phyloP scores from a whole-genome alignment of 805 yeast genomes.

The Saturnispora gosingensis region DNA sequence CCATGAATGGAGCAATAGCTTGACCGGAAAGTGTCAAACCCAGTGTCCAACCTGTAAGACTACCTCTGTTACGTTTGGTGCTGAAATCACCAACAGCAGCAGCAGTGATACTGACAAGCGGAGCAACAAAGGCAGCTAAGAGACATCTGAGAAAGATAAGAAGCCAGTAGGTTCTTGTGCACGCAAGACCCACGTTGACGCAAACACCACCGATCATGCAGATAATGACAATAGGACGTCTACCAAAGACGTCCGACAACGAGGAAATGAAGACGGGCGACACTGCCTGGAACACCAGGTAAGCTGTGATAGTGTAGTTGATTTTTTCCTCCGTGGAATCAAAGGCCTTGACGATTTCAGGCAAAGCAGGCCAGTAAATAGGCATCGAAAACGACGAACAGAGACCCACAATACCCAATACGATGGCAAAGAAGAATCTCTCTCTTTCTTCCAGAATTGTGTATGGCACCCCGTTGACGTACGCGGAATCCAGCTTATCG shows the following conservation, averaged over 20 bases:
- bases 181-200: slow-evolving; percentile 61
- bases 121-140: slow-evolving; percentile 71
- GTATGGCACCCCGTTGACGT: slow-evolving; percentile 23
- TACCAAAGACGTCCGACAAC: slow-evolving; percentile 61
- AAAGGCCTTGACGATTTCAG: slow-evolving; percentile 46
- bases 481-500: background rate
- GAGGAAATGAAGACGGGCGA: slow-evolving; percentile 63
- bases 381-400: slow-evolving; percentile 70
- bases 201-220: slow-evolving; percentile 49
- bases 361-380: slow-evolving; percentile 72
- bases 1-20: slow-evolving; percentile 69
- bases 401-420: slow-evolving; percentile 41
- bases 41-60: slow-evolving; percentile 52
- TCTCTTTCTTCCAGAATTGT: slow-evolving; percentile 38
- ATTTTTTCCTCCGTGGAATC: slow-evolving; percentile 45
- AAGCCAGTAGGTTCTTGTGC: slow-evolving; percentile 46
- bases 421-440: slow-evolving; percentile 31
- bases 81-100: slow-evolving; percentile 74
- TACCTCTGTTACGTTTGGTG: slow-evolving; percentile 57
- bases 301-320: slow-evolving; percentile 68
- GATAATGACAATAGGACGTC: slow-evolving; percentile 55
- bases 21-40: slow-evolving; percentile 66
- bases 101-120: slow-evolving; percentile 59
- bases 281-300: slow-evolving; percentile 67
- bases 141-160: slow-evolving; percentile 58